phyloP scores from a whole-genome alignment of 2,329 filamentous ascomycete species.

The Exophiala mesophila region DNA sequence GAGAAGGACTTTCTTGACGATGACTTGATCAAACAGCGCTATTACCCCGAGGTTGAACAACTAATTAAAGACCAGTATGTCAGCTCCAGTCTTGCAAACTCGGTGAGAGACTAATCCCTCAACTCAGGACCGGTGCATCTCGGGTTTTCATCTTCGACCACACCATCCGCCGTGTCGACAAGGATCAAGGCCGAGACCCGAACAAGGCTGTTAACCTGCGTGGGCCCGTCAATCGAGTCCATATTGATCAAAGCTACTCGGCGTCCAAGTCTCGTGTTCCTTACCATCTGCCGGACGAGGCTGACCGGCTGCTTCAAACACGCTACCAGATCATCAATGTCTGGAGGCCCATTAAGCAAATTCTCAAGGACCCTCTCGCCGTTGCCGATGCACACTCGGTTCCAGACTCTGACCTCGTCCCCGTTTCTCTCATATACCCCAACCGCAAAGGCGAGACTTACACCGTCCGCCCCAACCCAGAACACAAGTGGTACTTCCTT shows the following conservation, averaged over 20 bases:
- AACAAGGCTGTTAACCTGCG: constrained; percentile 30
- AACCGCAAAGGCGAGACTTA: constrained; percentile 49
- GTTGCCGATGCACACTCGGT: constrained; percentile 51
- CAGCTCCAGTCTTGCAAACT: not conserved
- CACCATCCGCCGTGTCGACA: constrained; percentile 49
- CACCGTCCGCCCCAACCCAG: constrained; percentile 37
- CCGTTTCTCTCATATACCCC: constrained; percentile 48
- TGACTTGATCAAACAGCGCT: constrained; percentile 32
- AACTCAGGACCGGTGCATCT: constrained; percentile 55
- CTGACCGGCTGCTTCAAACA: constrained; percentile 38
- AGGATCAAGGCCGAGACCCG: constrained; percentile 27
- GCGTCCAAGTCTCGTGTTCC: constrained; percentile 41
- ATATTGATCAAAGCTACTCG: constrained; percentile 48
- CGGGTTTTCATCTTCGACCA: constrained; percentile 60
- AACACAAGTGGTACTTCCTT: constrained; percentile 52
- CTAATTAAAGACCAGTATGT: constrained; percentile 32
- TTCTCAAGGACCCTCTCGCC: constrained; percentile 51
- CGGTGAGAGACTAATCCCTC: constrained; percentile 20
- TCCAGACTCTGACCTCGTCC: constrained; percentile 47
- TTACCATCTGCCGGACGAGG: constrained; percentile 43
- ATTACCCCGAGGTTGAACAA: constrained; percentile 35
- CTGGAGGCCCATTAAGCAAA: constrained; percentile 49
- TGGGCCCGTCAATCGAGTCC: constrained; percentile 47
- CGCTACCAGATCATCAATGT: constrained; percentile 50
- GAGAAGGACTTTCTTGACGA: constrained; percentile 36